A percentile compares a stretch with the other conserved stretches of the same genome.
Conservation (phyloP, 441 rosid genomes). For the Erodium texanum region DNA sequence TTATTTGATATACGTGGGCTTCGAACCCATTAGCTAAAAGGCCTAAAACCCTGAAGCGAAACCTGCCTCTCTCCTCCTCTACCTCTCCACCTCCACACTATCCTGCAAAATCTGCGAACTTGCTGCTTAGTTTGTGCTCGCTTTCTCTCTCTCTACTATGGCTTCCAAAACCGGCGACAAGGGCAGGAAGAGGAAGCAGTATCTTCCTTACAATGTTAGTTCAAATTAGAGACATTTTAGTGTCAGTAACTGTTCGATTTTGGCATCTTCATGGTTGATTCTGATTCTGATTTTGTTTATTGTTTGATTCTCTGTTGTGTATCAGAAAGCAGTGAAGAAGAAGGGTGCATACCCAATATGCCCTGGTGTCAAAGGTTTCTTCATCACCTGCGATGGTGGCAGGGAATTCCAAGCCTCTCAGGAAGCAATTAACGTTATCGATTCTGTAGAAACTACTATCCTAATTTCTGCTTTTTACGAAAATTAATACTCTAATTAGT, state of each 20-base stretch:
- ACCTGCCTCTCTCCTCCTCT: too few relatives aligned
- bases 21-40: not conserved
- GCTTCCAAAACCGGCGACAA: not conserved
- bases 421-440: not conserved
- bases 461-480: not conserved
- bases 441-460: not conserved
- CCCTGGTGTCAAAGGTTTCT: not conserved
- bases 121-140: not conserved
- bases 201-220: not conserved
- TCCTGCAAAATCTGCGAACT: not conserved
- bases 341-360: not conserved
- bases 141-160: not conserved
- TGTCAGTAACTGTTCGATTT: not conserved
- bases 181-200: not conserved
- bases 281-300: not conserved
- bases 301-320: not conserved
- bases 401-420: not conserved
- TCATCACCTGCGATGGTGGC: conserved; percentile 1
- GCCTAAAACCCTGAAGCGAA: not conserved
- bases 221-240: too few relatives aligned
- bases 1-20: not conserved
- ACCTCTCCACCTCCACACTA: not conserved
- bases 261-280: not conserved
- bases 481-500: not conserved
- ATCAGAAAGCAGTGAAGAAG: not conserved